Percentiles rank a stretch among this genome's conserved stretches.
Conservation (phyloP, 768 basidiomycete species). For the Lactifluus volemus region DNA sequence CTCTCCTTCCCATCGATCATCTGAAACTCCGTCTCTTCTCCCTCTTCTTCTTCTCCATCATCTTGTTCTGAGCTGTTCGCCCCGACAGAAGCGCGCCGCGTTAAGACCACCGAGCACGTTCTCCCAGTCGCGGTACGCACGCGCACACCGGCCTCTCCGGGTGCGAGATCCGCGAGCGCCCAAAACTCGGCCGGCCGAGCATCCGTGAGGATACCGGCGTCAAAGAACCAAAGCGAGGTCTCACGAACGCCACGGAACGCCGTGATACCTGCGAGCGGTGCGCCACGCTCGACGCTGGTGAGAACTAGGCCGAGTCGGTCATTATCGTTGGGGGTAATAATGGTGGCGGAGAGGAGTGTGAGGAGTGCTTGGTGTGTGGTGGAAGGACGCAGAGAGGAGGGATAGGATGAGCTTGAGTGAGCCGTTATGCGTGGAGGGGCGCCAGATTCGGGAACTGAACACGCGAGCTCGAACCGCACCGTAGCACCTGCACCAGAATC, state of each 20-base stretch:
- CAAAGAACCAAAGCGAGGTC: slow-evolving; percentile 66
- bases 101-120: slow-evolving; percentile 53
- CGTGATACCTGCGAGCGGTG: slow-evolving; percentile 51
- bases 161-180: slow-evolving; percentile 51
- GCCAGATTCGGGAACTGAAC: slow-evolving; percentile 22
- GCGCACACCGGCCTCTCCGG: slow-evolving; percentile 31
- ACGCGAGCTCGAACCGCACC: slow-evolving; percentile 17
- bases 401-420: slow-evolving; percentile 35
- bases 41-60: slow-evolving; percentile 31
- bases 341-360: not conserved
- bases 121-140: slow-evolving; percentile 57
- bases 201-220: slow-evolving; percentile 63
- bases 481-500: no score
- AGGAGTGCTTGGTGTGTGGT: slow-evolving; percentile 3
- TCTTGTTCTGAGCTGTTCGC: slow-evolving; percentile 19
- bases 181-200: slow-evolving; percentile 74
- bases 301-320: not conserved
- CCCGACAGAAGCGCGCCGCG: slow-evolving; percentile 27
- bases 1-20: slow-evolving; percentile 67
- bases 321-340: no score
- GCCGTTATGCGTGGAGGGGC: slow-evolving; percentile 31
- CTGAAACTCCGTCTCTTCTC: slow-evolving; percentile 56
- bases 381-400: slow-evolving; percentile 35
- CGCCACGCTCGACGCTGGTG: slow-evolving; percentile 6
- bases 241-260: slow-evolving; percentile 65